Evolutionary conservation across 2,329 filamentous ascomycete genomes (phyloP), one percentile per base, ranked within the genome.

Genomic region (Colletotrichum caudatum): DNA sequence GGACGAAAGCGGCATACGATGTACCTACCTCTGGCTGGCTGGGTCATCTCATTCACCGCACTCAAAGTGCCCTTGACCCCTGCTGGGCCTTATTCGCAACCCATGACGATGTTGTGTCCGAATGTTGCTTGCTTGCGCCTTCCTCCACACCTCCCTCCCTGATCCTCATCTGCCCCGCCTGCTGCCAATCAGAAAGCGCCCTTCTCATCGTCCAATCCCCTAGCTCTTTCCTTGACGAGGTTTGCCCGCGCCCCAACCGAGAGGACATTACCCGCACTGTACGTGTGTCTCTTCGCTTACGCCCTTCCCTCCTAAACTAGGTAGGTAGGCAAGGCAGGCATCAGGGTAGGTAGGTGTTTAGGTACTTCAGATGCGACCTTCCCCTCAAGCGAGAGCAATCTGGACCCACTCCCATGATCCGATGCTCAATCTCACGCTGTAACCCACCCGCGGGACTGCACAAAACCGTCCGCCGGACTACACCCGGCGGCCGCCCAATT

Each of bases 321-420:
- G 37, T 39, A 11, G 8, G 35, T 37, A 37, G 35, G 29, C 29
- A 29, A 37, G 35, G 29, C 29, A 29, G 29, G 29, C 29, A 29
- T 29, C 29, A 29, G 5, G 29, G 29, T 29, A 29, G 29, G 29
- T 29, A 29, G 6, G 9, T 35, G 35, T 8, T 4, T 18, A 41
- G 11, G 39, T 41, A 11, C 11, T 41, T 26, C 33, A 39, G 51
- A 51, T 64, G 66, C 53, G 53, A 69, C 66, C 14, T 51, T 41
- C 46, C 41, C 16, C 50, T 58, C 39, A 46, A 58, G 44, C 64
- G 41, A 70, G 20, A n/a, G 20, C 26, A 48, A 67, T 51, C 18
- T 37, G 12, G 64, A 35, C 41, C 64, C 69, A 68, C 69, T 68
- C 50, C 18, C 51, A 71, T 68, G 69, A 58, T 68, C 64, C 61